Conservation (phyloP, 441 rosid genomes). For the Syzygium syzygioides region DNA sequence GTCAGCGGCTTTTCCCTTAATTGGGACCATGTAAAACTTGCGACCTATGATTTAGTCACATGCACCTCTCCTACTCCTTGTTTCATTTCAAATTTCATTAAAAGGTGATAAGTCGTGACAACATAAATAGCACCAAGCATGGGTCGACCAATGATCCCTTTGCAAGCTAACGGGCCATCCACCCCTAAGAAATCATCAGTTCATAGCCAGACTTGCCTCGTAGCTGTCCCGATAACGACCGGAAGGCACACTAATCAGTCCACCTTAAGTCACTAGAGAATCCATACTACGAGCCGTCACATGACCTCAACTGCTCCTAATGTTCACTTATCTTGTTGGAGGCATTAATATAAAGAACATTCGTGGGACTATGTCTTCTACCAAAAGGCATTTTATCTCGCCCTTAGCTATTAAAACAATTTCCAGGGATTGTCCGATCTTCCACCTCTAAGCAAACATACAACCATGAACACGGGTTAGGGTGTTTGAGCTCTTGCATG, state of each 20-base stretch:
- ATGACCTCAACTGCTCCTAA: not conserved
- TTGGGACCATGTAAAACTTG: not conserved
- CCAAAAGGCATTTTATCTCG: not conserved
- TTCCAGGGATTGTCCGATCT: not conserved
- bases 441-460: not conserved
- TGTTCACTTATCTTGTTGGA: not conserved
- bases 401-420: not conserved
- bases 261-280: not conserved
- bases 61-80: not conserved
- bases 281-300: not conserved
- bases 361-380: not conserved
- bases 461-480: not conserved
- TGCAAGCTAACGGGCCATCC: fast-evolving
- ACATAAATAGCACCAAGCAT: not conserved
- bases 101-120: not conserved
- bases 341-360: not conserved
- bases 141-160: not conserved
- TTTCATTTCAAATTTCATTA: not conserved
- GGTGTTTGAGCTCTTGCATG: not conserved
- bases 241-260: not conserved
- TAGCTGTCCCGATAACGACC: no score
- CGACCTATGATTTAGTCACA: not conserved
- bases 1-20: not conserved
- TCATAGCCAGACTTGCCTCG: not conserved
- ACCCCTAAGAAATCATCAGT: not conserved